Evolutionary conservation across 2,329 filamentous ascomycete species (phyloP), one percentile per base, ranked within the genome.

Genomic region (Claviceps humidiphila): DNA sequence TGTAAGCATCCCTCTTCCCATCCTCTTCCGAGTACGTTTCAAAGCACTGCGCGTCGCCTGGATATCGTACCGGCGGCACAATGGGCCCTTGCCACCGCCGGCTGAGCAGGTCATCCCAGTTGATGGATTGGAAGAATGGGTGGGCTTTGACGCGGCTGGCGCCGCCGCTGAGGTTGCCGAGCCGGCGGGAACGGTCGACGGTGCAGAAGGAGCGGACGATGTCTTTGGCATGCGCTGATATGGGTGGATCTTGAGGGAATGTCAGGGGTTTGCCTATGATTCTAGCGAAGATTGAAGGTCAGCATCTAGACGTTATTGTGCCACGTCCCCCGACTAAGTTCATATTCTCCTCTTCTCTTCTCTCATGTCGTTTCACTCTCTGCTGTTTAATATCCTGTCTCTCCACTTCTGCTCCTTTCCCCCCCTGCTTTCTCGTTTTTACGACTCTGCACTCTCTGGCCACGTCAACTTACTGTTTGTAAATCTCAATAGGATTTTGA

Each of bases 401-500:
- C 30, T 34, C 9, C 30, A 34, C 9, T 34, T 34, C 30, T 34
- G 30, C 30, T 34, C 3, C 30, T 34, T 2, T 34, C 11, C 30
- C 3, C 9, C 1, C 30, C 11, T 34, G 30, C 30, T 34, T 34
- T 11, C 9, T 34, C 30, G 30, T 11, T 11, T 34, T 11, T 11
- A 34, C 9, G 30, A 34, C 11, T 34, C 30, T 34, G 30, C 9
- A n/a, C n/a, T 20, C 40, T n/a, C n/a, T 41, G n/a, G 38, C 22
- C 42, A 51, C 44, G 48, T 34, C 45, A 34, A 26, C 77, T 59
- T 61, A 83, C 81, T 85, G 81, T 65, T 89, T 87, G 69, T 91
- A 91, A 54, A 91, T 91, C 65, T 90, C 87, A 58, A 91, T 87
- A 1, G 87, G 87, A 58, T 89, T 91, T 58, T 87, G 82, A 63